Conservation (phyloP, 495 filamentous ascomycete species). For the Hyaloscypha finlandica region DNA sequence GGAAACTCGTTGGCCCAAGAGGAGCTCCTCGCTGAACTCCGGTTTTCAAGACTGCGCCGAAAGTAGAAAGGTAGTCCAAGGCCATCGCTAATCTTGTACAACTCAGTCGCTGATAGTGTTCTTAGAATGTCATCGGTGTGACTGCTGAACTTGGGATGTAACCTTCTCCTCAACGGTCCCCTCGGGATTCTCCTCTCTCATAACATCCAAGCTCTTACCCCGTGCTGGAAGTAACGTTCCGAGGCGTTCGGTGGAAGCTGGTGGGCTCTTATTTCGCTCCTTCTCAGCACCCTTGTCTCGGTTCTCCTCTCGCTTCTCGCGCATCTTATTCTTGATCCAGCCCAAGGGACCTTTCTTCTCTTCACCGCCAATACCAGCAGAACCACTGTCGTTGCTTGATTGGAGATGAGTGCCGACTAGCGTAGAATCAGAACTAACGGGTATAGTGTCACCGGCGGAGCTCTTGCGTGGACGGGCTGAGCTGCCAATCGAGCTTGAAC, state of each 20-base stretch:
- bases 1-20: background rate
- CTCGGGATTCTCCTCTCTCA: conserved; percentile 25
- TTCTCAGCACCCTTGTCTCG: conserved; percentile 32
- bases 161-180: background rate
- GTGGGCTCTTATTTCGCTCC: conserved; percentile 34
- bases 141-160: background rate
- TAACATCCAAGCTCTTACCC: conserved; percentile 33
- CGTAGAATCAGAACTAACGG: conserved; percentile 27
- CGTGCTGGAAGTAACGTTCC: conserved; percentile 8
- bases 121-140: background rate
- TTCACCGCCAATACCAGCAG: conserved; percentile 45
- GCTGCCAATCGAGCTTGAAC: conserved; percentile 70
- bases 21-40: background rate
- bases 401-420: conserved; percentile 42
- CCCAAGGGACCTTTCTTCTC: conserved; percentile 71
- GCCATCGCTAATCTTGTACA: background rate
- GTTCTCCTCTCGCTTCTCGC: conserved; percentile 68
- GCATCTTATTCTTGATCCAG: conserved; percentile 84
- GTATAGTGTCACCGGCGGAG: conserved; percentile 52
- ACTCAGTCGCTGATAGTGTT: background rate
- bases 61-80: background rate
- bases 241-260: conserved; percentile 29
- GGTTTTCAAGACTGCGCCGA: background rate
- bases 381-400: conserved; percentile 38
- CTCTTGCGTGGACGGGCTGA: conserved; percentile 52